Evolutionary conservation across 306 rosid species (phyloP).

Genomic region (Styphnolobium japonicum): DNA sequence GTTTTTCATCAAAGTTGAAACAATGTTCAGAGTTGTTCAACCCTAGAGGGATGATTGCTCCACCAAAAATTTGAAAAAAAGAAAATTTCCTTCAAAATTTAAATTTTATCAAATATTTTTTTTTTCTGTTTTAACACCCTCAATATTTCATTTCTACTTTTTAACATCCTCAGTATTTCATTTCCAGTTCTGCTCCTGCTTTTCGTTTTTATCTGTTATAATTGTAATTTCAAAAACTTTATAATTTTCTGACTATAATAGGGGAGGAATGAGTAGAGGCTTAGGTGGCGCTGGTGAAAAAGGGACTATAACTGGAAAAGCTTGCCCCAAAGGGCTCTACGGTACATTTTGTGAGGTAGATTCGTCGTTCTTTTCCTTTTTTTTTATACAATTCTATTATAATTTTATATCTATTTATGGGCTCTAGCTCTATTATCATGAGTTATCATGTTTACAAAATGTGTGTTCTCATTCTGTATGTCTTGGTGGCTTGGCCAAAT

Average conservation of each 20-base stretch:
- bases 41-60: neutral
- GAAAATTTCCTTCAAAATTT: neutral
- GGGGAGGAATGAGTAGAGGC: conserved; percentile 79
- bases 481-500: neutral
- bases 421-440: neutral
- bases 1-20: neutral
- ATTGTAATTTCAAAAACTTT: neutral
- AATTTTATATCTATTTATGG: neutral
- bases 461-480: neutral
- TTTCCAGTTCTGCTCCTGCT: neutral
- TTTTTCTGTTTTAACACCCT: neutral
- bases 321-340: conserved; percentile 86
- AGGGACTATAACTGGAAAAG: conserved; percentile 82
- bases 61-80: neutral
- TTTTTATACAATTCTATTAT: conserved; percentile 5
- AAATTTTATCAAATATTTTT: neutral
- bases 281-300: conserved; percentile 67
- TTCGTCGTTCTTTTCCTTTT: neutral
- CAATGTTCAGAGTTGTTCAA: neutral
- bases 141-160: neutral
- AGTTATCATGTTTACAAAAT: neutral
- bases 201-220: neutral
- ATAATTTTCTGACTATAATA: conserved; percentile 32
- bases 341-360: conserved; percentile 91
- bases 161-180: too few relatives aligned